Conservation (phyloP, 139 green algal genomes). For the Chlorella sp. region DNA sequence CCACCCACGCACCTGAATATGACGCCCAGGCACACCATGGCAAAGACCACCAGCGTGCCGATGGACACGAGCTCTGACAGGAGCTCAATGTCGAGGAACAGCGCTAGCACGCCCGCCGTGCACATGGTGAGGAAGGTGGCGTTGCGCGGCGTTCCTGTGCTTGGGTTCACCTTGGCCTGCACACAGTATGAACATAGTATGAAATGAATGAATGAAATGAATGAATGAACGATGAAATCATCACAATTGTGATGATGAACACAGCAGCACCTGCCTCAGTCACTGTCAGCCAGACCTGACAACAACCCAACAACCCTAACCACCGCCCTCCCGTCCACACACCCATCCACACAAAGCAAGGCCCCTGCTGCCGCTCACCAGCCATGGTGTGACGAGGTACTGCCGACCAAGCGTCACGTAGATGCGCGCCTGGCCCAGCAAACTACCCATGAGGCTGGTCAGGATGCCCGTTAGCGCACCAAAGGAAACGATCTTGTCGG, state of each 20-base stretch:
- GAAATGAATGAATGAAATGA: too few relatives aligned
- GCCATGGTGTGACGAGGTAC: conserved; percentile 57
- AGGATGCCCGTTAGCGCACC: conserved; percentile 65
- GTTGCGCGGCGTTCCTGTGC: conserved; percentile 44
- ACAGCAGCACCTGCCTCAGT: too few relatives aligned
- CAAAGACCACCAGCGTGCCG: conserved; percentile 82
- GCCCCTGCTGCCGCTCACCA: too few relatives aligned
- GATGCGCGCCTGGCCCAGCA: conserved; percentile 75
- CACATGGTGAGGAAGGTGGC: conserved; percentile 46
- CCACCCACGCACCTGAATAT: conserved; percentile 50
- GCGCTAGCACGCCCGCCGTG: conserved; percentile 53
- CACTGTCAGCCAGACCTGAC: too few relatives aligned
- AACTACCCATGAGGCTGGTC: conserved; percentile 51
- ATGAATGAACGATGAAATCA: too few relatives aligned
- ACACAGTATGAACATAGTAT: too few relatives aligned
- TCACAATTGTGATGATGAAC: too few relatives aligned
- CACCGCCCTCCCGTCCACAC: too few relatives aligned
- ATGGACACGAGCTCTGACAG: conserved; percentile 82
- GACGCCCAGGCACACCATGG: conserved; percentile 50
- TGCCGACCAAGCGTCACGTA: conserved; percentile 72
- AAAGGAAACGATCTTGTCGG: conserved; percentile 36
- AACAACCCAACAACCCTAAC: too few relatives aligned
- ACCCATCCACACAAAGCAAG: too few relatives aligned
- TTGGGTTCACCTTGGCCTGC: conserved; percentile 42
- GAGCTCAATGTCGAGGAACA: conserved; percentile 74